Percentiles rank a stretch among this genome's conserved stretches.
These are phyloP conservation scores for Deinandra increscens DNA, from an alignment of 129 eudicot genomes.

Conservation along the genomic window DNA sequence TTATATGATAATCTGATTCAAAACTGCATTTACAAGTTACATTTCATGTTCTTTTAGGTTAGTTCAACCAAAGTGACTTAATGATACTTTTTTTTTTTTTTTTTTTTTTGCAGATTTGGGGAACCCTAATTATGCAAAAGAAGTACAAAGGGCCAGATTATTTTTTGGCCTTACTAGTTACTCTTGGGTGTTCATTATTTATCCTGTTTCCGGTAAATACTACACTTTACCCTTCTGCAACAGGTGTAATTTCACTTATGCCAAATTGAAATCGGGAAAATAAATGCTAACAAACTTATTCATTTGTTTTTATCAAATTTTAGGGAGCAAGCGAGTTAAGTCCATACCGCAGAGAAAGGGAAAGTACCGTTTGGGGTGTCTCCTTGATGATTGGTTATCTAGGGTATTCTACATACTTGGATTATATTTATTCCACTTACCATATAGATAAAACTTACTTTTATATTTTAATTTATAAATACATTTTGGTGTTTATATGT, in stretches of 20 bases:
- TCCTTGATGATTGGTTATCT: constrained; percentile 93
- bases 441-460: not conserved
- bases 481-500: not conserved
- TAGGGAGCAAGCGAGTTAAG: constrained; percentile 71
- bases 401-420: constrained; percentile 52
- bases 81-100: not conserved
- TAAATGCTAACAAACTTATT: not conserved
- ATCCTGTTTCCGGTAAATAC: constrained; percentile 64
- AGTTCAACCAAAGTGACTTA: not conserved
- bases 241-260: not conserved
- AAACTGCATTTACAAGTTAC: not conserved
- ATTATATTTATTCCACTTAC: not conserved
- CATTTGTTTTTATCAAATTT: not conserved
- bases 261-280: not conserved
- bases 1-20: no score
- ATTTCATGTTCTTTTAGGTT: not conserved
- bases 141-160: constrained; percentile 73
- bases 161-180: constrained; percentile 68
- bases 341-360: constrained; percentile 77
- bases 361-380: constrained; percentile 96
- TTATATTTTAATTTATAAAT: not conserved
- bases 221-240: not conserved
- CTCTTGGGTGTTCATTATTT: constrained; percentile 77
- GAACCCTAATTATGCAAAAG: constrained; percentile 79
- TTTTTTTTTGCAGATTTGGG: constrained; percentile 73